A percentile compares a stretch with the other conserved stretches of the same genome.
These are phyloP conservation scores for Secale cereale DNA, from an alignment of 176 grass and related monocot species.

Conservation along the genomic window DNA sequence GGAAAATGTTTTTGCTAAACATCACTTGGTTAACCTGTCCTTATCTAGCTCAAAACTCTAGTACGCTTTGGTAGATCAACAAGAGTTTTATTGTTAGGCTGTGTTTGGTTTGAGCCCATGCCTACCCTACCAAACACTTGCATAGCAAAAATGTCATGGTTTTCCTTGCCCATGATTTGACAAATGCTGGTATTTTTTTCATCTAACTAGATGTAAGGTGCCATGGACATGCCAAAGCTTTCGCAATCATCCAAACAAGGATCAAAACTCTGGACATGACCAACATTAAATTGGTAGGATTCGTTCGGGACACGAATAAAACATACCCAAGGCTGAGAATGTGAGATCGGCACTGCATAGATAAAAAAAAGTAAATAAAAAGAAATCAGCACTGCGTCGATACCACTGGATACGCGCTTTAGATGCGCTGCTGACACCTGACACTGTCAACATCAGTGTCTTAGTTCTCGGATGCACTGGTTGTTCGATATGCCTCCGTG, in stretches of 20 bases:
- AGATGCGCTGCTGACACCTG: not conserved
- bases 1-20: not conserved
- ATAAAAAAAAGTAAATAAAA: not conserved
- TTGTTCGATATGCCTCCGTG: not conserved
- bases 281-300: not conserved
- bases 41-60: not conserved
- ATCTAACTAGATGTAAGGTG: not conserved
- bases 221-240: not conserved
- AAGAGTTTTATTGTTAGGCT: not conserved
- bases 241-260: not conserved
- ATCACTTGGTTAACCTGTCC: not conserved
- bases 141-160: slow-evolving; percentile 6
- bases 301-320: not conserved
- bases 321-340: not conserved
- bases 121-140: not conserved
- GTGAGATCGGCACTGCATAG: not conserved
- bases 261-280: not conserved
- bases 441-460: not conserved
- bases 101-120: not conserved
- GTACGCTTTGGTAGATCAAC: not conserved
- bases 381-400: not conserved
- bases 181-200: not conserved
- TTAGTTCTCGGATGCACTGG: not conserved
- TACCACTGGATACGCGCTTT: not conserved
- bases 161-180: not conserved